Conservation (phyloP, 495 filamentous ascomycete genomes). For the Aspergillus carlsbadensis region DNA sequence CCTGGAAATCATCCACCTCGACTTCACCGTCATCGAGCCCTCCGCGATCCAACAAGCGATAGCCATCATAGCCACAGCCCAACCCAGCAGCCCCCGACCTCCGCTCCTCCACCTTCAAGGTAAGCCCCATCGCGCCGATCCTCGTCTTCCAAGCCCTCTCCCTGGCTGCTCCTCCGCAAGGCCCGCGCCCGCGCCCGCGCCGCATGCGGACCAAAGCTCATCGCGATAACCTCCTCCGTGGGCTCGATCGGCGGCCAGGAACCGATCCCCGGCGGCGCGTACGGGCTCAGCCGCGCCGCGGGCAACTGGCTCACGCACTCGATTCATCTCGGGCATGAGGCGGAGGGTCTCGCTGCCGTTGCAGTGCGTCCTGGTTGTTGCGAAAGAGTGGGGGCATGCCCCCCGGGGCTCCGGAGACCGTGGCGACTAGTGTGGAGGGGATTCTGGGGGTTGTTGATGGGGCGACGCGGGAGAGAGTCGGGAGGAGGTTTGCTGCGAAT, state of each 20-base stretch:
- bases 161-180: slow-evolving; percentile 33
- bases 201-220: too few species aligned
- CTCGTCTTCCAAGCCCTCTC: slow-evolving; percentile 40
- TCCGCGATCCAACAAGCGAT: slow-evolving; percentile 14
- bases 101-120: slow-evolving; percentile 28
- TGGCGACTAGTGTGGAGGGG: slow-evolving; percentile 21
- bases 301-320: slow-evolving; percentile 30
- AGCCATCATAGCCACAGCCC: slow-evolving; percentile 6
- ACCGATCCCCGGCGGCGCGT: slow-evolving; percentile 30
- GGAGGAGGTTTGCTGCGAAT: slow-evolving; percentile 3
- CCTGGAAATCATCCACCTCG: slow-evolving; percentile 35
- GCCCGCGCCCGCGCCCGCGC: slow-evolving; percentile 11
- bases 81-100: slow-evolving; percentile 12
- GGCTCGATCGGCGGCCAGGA: slow-evolving; percentile 22
- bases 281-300: slow-evolving; percentile 33
- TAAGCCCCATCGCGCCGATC: slow-evolving; percentile 36
- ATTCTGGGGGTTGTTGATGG: slow-evolving; percentile 34
- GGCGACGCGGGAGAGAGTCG: slow-evolving; percentile 3
- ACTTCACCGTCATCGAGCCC: not conserved
- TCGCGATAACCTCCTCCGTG: slow-evolving; percentile 19
- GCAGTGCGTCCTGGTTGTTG: slow-evolving; percentile 27
- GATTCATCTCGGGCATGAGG: slow-evolving; percentile 33
- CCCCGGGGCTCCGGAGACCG: slow-evolving; percentile 22
- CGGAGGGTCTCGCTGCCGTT: slow-evolving; percentile 31
- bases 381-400: slow-evolving; percentile 10